phyloP scores from a whole-genome alignment of 2,329 filamentous ascomycete species.

The Apiospora sp. region DNA sequence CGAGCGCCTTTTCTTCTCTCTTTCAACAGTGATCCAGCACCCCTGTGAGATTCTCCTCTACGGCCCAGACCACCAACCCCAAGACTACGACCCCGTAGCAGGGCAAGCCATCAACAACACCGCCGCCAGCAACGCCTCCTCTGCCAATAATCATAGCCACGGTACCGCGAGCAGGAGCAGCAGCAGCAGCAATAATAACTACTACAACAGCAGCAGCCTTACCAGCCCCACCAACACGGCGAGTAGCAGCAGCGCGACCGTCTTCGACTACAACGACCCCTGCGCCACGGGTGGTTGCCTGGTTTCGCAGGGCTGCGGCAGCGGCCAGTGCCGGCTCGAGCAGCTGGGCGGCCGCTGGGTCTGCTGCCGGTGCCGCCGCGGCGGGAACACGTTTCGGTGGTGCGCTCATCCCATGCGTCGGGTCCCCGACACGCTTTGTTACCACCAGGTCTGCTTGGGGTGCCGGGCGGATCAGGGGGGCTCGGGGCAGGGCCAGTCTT shows the following conservation, averaged over 20 bases:
- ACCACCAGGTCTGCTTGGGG: slow-evolving; percentile 56
- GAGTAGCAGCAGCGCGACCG: slow-evolving; percentile 21
- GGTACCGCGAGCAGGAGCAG: slow-evolving; percentile 25
- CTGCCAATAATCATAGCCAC: slow-evolving; percentile 26
- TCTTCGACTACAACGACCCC: slow-evolving; percentile 49
- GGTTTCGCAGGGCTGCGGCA: slow-evolving; percentile 53
- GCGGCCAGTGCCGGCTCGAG: slow-evolving; percentile 56
- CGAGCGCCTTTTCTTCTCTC: background rate
- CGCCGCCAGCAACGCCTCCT: slow-evolving; percentile 34
- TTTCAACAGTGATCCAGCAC: slow-evolving; percentile 29
- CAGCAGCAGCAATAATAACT: background rate
- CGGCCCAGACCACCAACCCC: slow-evolving; percentile 34
- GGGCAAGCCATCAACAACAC: background rate
- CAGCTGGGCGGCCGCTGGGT: slow-evolving; percentile 58
- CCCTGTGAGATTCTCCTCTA: slow-evolving; percentile 44
- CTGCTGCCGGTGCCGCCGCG: slow-evolving; percentile 58
- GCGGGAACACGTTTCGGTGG: slow-evolving; percentile 54
- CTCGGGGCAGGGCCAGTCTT: background rate
- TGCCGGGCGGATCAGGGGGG: slow-evolving; percentile 47
- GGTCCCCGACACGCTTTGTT: slow-evolving; percentile 60
- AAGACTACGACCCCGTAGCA: background rate
- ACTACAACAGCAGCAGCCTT: background rate
- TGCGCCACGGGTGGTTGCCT: slow-evolving; percentile 56
- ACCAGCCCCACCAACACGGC: background rate
- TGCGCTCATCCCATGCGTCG: slow-evolving; percentile 55